Evolutionary conservation across 306 rosid species (phyloP).

Genomic region (Mimosa pudica): DNA sequence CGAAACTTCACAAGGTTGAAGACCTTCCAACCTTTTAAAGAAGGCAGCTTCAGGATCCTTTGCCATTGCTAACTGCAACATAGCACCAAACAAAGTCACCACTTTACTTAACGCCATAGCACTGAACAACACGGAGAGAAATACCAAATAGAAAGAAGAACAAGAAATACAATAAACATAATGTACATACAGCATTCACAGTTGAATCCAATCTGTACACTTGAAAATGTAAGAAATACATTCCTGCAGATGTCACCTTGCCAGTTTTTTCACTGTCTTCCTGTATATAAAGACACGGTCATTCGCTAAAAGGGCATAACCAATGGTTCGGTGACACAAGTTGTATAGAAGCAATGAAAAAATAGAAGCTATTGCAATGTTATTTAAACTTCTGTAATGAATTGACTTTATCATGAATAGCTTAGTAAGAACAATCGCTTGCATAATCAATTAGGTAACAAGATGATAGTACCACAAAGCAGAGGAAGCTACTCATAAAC

Average conservation of each 20-base stretch:
- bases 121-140: background rate
- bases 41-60: constrained; percentile 79
- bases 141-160: background rate
- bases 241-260: constrained; percentile 25
- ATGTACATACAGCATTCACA: constrained; percentile 61
- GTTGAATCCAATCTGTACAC: constrained; percentile 87
- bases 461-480: background rate
- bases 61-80: constrained; percentile 74
- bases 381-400: background rate
- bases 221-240: constrained; percentile 69
- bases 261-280: constrained; percentile 24
- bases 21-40: constrained; percentile 82
- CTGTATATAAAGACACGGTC: background rate
- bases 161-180: background rate
- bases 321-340: constrained; percentile 11
- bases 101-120: background rate
- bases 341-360: background rate
- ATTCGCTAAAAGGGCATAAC: background rate
- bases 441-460: too few species aligned
- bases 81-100: constrained; percentile 18
- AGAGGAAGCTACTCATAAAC: background rate
- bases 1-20: constrained; percentile 96
- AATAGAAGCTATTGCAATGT: background rate
- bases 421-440: background rate
- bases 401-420: background rate